phyloP scores from a whole-genome alignment of 257 asterid genomes.

The Gentiana macrophylla region DNA sequence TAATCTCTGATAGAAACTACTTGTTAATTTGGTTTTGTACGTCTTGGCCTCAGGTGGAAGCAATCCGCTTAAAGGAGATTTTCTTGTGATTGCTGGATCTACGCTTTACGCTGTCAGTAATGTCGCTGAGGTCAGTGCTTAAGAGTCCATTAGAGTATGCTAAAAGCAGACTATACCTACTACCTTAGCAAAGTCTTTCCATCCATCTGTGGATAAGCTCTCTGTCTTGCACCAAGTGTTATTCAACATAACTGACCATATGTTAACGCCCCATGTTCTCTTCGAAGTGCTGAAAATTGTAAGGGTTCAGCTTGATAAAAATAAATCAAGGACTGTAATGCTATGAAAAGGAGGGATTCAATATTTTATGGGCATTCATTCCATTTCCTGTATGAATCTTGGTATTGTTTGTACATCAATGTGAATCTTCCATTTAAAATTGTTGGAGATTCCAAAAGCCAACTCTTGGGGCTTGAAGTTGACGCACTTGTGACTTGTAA shows the following conservation, averaged over 20 bases:
- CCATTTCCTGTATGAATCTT: background rate
- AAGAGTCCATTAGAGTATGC: constrained; percentile 3
- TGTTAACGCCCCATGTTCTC: too few species aligned
- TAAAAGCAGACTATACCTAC: constrained; percentile 4
- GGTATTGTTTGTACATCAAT: too few species aligned
- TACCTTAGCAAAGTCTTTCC: background rate
- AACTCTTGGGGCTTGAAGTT: background rate
- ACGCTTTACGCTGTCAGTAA: constrained; percentile 79
- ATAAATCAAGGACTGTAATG: too few species aligned
- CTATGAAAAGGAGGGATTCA: too few species aligned
- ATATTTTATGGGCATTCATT: background rate
- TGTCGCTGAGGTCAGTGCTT: constrained; percentile 68
- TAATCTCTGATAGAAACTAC: too few species aligned
- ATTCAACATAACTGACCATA: too few species aligned
- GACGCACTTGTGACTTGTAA: background rate
- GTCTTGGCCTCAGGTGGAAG: constrained; percentile 48
- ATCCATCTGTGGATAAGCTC: too few species aligned
- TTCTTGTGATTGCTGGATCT: constrained; percentile 78
- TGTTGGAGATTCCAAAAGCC: background rate
- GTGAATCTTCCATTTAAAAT: too few species aligned
- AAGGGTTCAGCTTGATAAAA: too few species aligned
- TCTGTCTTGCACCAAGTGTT: too few species aligned
- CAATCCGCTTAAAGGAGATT: constrained; percentile 73
- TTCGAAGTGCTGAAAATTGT: too few species aligned
- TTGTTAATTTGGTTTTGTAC: background rate